Conservation (phyloP, 202 grass and related monocot genomes). For the Eragrostis tef region DNA sequence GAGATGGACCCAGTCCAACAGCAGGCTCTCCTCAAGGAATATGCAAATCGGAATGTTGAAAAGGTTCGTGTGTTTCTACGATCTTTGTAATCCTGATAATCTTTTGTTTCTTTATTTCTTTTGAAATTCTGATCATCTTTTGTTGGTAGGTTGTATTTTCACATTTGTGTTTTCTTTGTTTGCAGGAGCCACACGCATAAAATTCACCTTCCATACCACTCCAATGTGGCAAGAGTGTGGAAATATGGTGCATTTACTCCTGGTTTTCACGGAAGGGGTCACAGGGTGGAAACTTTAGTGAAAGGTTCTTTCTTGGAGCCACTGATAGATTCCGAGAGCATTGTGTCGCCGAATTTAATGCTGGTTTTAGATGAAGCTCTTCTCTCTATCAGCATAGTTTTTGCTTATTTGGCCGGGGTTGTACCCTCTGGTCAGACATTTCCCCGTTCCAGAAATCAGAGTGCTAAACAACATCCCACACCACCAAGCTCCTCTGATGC, state of each 20-base stretch:
- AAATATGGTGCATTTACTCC: constrained; percentile 32
- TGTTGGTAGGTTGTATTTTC: constrained; percentile 9
- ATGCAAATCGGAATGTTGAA: constrained; percentile 25
- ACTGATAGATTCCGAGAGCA: constrained; percentile 54
- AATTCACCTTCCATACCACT: constrained; percentile 41
- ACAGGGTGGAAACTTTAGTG: constrained; percentile 31
- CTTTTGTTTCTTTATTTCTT: not conserved
- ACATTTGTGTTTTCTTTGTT: constrained; percentile 24
- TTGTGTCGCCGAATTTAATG: constrained; percentile 49
- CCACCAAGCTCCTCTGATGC: constrained; percentile 53
- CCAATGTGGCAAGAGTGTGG: constrained; percentile 37
- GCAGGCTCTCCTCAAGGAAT: constrained; percentile 33
- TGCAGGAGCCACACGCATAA: constrained; percentile 53
- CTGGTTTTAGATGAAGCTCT: constrained; percentile 72
- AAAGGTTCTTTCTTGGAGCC: constrained; percentile 55
- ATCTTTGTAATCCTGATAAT: not conserved
- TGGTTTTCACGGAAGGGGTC: constrained; percentile 35
- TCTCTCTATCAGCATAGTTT: constrained; percentile 75
- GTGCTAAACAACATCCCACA: constrained; percentile 30
- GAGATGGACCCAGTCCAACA: constrained; percentile 44
- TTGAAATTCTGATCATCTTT: not conserved
- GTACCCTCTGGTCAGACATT: constrained; percentile 54
- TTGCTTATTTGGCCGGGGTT: constrained; percentile 81
- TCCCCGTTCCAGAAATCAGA: constrained; percentile 36
- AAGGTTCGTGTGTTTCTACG: constrained; percentile 43